phyloP scores from a whole-genome alignment of 352 stramenopile genomes.

The Saprolegnia diclina region DNA sequence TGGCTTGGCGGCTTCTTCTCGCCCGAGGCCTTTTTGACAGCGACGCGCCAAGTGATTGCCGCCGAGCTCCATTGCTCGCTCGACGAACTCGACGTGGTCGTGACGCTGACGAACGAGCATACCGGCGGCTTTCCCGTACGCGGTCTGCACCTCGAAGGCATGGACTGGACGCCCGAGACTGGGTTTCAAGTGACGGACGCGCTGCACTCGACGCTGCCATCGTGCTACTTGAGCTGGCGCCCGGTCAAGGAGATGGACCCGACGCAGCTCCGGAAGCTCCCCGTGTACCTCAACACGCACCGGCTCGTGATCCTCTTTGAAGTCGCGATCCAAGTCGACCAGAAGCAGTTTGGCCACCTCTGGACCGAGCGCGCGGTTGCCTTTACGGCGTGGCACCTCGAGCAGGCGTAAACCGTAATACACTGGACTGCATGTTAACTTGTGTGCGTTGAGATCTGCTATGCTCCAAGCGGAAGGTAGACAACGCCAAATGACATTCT shows the following conservation, averaged over 20 bases:
- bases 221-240: slow-evolving; percentile 72
- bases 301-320: slow-evolving; percentile 79
- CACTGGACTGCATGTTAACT: too few relatives aligned
- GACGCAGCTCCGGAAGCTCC: slow-evolving; percentile 43
- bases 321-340: slow-evolving; percentile 56
- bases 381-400: slow-evolving; percentile 59
- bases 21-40: slow-evolving; percentile 90
- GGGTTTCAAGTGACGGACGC: slow-evolving; percentile 71
- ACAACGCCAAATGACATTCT: too few relatives aligned
- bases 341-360: slow-evolving; percentile 47
- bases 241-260: slow-evolving; percentile 31
- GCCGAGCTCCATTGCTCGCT: slow-evolving; percentile 72
- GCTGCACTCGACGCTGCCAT: slow-evolving; percentile 62
- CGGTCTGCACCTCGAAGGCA: slow-evolving; percentile 81
- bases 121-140: slow-evolving; percentile 52
- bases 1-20: slow-evolving; percentile 92
- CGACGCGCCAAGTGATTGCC: slow-evolving; percentile 85
- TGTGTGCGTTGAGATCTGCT: too few relatives aligned
- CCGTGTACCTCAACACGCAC: slow-evolving; percentile 78
- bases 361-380: slow-evolving; percentile 81
- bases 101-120: slow-evolving; percentile 45
- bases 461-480: too few relatives aligned
- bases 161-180: slow-evolving; percentile 48
- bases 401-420: background rate
- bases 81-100: slow-evolving; percentile 80